phyloP scores from a whole-genome alignment of 768 basidiomycete species.

The Rhizopogon salebrosus region DNA sequence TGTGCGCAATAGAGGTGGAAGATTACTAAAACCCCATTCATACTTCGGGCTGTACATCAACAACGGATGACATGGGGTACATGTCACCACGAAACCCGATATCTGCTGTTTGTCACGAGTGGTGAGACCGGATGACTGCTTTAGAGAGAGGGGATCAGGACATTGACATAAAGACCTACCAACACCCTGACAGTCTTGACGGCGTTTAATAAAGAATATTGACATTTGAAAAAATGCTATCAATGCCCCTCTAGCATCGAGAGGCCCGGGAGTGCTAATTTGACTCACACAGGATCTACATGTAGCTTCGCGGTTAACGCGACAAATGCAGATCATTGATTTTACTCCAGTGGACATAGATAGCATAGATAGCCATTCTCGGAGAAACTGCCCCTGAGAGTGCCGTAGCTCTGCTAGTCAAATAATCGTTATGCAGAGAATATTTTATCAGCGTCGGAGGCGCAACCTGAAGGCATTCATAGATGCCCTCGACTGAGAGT shows the following conservation, averaged over 20 bases:
- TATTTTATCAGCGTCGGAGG: slow-evolving; percentile 45
- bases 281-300: not conserved
- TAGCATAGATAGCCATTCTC: not conserved
- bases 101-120: too few relatives aligned
- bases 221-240: not conserved
- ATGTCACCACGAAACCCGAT: too few relatives aligned
- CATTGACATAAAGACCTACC: not conserved
- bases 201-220: not conserved
- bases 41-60: not conserved
- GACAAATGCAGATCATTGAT: not conserved
- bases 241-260: not conserved
- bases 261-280: not conserved
- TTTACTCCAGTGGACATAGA: not conserved
- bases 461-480: slow-evolving; percentile 80
- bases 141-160: not conserved
- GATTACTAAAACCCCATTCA: not conserved
- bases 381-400: not conserved
- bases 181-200: not conserved
- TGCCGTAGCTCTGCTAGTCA: not conserved
- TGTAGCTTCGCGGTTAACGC: not conserved
- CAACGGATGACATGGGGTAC: too few relatives aligned
- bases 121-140: not conserved
- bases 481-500: slow-evolving; percentile 60
- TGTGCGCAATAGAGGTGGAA: not conserved
- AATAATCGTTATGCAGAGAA: not conserved